These are phyloP conservation scores for Boletus subcaerulescens DNA, from an alignment of 768 basidiomycete genomes.

Conservation along the genomic window DNA sequence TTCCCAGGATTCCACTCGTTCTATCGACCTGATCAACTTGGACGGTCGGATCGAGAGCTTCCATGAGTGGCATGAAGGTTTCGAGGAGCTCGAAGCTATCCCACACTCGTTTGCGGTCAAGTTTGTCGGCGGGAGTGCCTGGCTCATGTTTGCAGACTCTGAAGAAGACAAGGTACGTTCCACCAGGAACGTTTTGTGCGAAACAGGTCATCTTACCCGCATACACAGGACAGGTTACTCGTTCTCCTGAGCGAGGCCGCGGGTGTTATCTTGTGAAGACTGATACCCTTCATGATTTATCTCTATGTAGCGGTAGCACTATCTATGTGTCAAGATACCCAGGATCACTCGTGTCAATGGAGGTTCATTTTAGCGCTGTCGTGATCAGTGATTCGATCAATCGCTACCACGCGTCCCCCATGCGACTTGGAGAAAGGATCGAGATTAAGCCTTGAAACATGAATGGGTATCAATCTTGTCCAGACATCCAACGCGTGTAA, in stretches of 20 bases:
- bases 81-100: constrained; percentile 64
- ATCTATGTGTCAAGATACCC: constrained; percentile 9
- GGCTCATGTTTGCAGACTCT: constrained; percentile 60
- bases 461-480: too few species aligned
- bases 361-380: not conserved
- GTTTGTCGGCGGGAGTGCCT: constrained; percentile 48
- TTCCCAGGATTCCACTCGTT: constrained; percentile 27
- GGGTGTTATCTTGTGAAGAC: constrained; percentile 25
- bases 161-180: constrained; percentile 58
- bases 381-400: too few species aligned
- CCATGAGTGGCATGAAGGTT: constrained; percentile 65
- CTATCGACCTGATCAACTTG: constrained; percentile 41
- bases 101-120: constrained; percentile 65
- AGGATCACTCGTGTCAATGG: constrained; percentile 6
- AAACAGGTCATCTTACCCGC: not conserved
- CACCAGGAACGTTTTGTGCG: not conserved
- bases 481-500: too few species aligned
- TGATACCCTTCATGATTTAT: constrained; percentile 13
- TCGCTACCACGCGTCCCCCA: too few species aligned
- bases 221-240: constrained; percentile 22
- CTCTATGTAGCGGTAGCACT: constrained; percentile 18
- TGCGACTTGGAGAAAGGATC: too few species aligned
- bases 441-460: too few species aligned
- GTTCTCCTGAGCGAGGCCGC: constrained; percentile 30
- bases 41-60: constrained; percentile 45